Evolutionary conservation across 2,329 filamentous ascomycete species (phyloP), one percentile per base, ranked within the genome.

Genomic region (Fusarium pilosicola): DNA sequence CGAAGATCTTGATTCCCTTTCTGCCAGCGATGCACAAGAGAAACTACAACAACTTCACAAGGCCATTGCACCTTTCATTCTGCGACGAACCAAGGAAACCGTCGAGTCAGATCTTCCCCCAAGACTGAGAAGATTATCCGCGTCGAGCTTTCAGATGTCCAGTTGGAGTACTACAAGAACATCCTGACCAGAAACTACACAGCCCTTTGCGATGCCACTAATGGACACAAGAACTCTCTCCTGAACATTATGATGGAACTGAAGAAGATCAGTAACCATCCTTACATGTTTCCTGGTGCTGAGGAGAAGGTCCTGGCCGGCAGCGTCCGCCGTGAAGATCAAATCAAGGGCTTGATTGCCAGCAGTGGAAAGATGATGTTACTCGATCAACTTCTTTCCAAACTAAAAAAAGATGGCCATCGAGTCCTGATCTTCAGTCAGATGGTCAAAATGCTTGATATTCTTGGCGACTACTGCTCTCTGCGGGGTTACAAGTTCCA

Each of bases 301-400:
- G 96, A 99, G 80, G 94, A 97, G 65, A 94, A 93, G 75, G 94
- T 98, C 18, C 84, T 98, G 57, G 92, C 90, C 68, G 94, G 94
- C 20, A 95, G 92, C 78, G 89, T 89, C 60, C 91, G 93, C 26
- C 93, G 95, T 36, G 96, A 98, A 79, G 96, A 98, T 80, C 91
- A 95, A 72, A 89, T 99, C 77, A 96, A 97, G 80, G 94, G 94
- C 26, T 88, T 99, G 69, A 97, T 99, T 79, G 96, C 95, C 8
- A 97, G 95, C 80, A 99, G 96, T 84, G 97, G 97, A 76, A 99
- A 99, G 85, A 98, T 99, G 96, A 98, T 98, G 95, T 88, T 99
- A 55, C 89, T 99, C 13, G 96, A 99, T 78, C 94, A 95, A 80
- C 90, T 99, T n/a, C 88, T 99, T 17, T 93, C 93, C 11, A 99